Evolutionary conservation across 805 yeast species (phyloP).

Genomic region (Schizosaccharomyces lindneri): DNA sequence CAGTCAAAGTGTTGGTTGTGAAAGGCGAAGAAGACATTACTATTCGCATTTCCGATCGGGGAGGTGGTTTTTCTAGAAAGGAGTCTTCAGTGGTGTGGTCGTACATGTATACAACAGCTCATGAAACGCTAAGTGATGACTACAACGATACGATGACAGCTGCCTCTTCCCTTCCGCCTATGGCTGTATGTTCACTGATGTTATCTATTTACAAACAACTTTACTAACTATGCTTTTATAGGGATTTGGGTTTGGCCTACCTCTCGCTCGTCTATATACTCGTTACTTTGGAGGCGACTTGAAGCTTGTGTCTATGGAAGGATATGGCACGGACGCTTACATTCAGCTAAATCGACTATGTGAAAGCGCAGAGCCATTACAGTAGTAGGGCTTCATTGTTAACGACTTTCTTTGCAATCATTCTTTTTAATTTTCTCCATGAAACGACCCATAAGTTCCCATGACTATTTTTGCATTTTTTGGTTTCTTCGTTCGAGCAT

Average conservation of each 20-base stretch:
- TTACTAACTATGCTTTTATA: not conserved
- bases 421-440: not conserved
- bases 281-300: slow-evolving; percentile 72
- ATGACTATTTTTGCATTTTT: too few relatives aligned
- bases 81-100: slow-evolving; percentile 77
- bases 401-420: not conserved
- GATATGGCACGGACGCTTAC: slow-evolving; percentile 82
- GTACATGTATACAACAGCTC: slow-evolving; percentile 68
- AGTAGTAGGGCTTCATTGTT: slow-evolving; percentile 6
- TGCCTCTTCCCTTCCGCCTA: slow-evolving; percentile 52
- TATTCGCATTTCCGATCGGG: slow-evolving; percentile 73
- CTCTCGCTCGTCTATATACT: slow-evolving; percentile 64
- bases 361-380: slow-evolving; percentile 41
- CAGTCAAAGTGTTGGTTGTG: slow-evolving; percentile 64
- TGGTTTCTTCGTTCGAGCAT: too few relatives aligned
- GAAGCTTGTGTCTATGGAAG: slow-evolving; percentile 73
- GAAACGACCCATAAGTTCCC: too few relatives aligned
- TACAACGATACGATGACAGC: slow-evolving; percentile 24
- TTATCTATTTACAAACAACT: not conserved
- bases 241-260: slow-evolving; percentile 79
- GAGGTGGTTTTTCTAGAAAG: slow-evolving; percentile 75
- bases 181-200: slow-evolving; percentile 24
- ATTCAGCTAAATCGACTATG: slow-evolving; percentile 61
- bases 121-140: slow-evolving; percentile 38
- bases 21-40: slow-evolving; percentile 82